These are phyloP conservation scores for Fremontodendron californicum DNA, from an alignment of 345 rosid genomes.

Conservation along the genomic window DNA sequence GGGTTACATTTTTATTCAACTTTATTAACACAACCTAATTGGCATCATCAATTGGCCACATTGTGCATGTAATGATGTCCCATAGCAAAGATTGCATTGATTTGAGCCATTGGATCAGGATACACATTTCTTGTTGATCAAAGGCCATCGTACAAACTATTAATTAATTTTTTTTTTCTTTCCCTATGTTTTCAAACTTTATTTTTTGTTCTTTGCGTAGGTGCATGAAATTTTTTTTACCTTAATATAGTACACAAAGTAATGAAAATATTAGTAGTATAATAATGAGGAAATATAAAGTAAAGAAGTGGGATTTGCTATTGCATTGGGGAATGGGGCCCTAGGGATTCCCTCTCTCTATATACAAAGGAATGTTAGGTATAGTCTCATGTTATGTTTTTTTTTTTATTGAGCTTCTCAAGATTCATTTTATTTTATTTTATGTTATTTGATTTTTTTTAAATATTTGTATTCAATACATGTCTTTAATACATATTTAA, in stretches of 20 bases:
- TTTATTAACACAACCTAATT: too few relatives aligned
- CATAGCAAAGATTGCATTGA: slow-evolving; percentile 6
- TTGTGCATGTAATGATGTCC: too few relatives aligned
- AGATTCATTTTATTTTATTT: too few relatives aligned
- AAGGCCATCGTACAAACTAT: not conserved
- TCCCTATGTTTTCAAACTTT: not conserved
- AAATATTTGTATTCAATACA: too few relatives aligned
- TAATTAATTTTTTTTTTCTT: not conserved
- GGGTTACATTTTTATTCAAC: too few relatives aligned
- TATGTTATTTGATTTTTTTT: too few relatives aligned
- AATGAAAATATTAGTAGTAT: not conserved
- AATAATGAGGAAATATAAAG: slow-evolving; percentile 13
- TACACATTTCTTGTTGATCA: not conserved
- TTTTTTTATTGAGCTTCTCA: slow-evolving; percentile 52
- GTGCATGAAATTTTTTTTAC: not conserved
- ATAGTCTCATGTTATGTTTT: slow-evolving; percentile 26
- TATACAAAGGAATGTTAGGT: slow-evolving; percentile 55
- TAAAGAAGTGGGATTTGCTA: slow-evolving; percentile 47
- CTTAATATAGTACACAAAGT: too few relatives aligned
- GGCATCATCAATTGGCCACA: too few relatives aligned
- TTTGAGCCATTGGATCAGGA: slow-evolving; percentile 10
- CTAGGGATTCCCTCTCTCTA: slow-evolving; percentile 69
- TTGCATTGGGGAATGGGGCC: slow-evolving; percentile 33
- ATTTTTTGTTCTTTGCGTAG: not conserved
- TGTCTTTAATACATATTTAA: too few relatives aligned